A percentile compares a stretch with the other conserved stretches of the same genome.
Conservation (phyloP, 2,329 filamentous ascomycete species). For the Apiospora malaysiana region DNA sequence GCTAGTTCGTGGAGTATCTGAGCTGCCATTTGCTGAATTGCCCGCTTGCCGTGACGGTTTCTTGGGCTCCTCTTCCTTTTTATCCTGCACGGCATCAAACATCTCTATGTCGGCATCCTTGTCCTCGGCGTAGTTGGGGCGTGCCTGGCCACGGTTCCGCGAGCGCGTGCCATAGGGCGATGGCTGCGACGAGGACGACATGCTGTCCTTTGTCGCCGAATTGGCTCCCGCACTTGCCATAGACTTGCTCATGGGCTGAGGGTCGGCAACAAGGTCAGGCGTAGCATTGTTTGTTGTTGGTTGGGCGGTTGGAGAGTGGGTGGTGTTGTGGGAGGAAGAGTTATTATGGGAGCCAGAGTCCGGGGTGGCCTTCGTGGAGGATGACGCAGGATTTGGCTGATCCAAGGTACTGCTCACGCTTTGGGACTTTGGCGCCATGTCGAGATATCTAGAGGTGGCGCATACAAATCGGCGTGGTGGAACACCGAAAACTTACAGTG, state of each 20-base stretch:
- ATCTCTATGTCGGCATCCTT: slow-evolving; percentile 86
- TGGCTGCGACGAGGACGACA: slow-evolving; percentile 58
- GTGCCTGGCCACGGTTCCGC: slow-evolving; percentile 81
- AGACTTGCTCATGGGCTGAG: slow-evolving; percentile 56
- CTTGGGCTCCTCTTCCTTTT: slow-evolving; percentile 62
- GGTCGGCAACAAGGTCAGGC: slow-evolving; percentile 42
- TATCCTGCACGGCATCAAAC: slow-evolving; percentile 70
- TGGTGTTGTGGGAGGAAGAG: slow-evolving; percentile 38
- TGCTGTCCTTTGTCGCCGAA: slow-evolving; percentile 54
- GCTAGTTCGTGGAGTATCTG: slow-evolving; percentile 39
- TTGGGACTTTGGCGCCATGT: slow-evolving; percentile 42
- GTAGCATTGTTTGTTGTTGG: slow-evolving; percentile 32
- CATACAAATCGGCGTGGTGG: slow-evolving; percentile 38
- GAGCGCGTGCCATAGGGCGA: slow-evolving; percentile 86
- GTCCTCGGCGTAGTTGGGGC: slow-evolving; percentile 95
- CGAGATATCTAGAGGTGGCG: slow-evolving; percentile 43
- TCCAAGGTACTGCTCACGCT: slow-evolving; percentile 39
- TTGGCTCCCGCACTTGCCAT: slow-evolving; percentile 50
- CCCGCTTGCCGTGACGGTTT: slow-evolving; percentile 59
- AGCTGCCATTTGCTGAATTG: slow-evolving; percentile 39
- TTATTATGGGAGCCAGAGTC: slow-evolving; percentile 38
- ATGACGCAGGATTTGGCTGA: slow-evolving; percentile 43
- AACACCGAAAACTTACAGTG: slow-evolving; percentile 36
- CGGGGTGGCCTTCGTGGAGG: slow-evolving; percentile 38
- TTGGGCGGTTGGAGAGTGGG: slow-evolving; percentile 34